Conservation (phyloP, 1,284 basidiomycete species). For the Pseudozyma pruni region DNA sequence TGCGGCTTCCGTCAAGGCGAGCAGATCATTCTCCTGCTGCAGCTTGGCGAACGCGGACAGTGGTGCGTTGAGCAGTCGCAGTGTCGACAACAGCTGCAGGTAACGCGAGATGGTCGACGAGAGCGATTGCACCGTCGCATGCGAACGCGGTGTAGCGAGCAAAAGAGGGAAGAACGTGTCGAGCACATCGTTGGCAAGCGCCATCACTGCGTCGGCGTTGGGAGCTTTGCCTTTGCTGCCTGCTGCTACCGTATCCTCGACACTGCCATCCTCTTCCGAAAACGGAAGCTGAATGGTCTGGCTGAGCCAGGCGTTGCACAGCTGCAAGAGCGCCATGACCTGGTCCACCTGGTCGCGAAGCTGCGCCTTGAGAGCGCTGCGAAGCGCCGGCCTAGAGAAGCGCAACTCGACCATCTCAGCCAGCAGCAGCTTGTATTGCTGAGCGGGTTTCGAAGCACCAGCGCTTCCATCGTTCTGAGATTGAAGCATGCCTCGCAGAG, state of each 20-base stretch:
- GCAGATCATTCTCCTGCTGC: slow-evolving; percentile 31
- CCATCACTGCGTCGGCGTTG: slow-evolving; percentile 22
- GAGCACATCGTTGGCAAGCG: slow-evolving; percentile 47
- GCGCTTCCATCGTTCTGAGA: slow-evolving; percentile 2
- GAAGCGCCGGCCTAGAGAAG: slow-evolving; percentile 34
- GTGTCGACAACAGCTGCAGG: slow-evolving; percentile 23
- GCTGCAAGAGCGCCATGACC: slow-evolving; percentile 40
- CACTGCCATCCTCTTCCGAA: slow-evolving; percentile 5
- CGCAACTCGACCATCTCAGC: slow-evolving; percentile 21
- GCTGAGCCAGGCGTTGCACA: slow-evolving; percentile 43
- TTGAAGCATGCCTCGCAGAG: slow-evolving; percentile 25
- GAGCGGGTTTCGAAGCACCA: slow-evolving; percentile 9
- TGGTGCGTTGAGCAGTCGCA: slow-evolving; percentile 41
- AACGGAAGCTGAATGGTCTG: slow-evolving; percentile 28
- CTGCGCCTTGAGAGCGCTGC: slow-evolving; percentile 34
- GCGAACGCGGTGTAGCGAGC: slow-evolving; percentile 36
- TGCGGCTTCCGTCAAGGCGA: slow-evolving; percentile 3
- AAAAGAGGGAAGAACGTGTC: slow-evolving; percentile 53
- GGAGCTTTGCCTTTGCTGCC: slow-evolving; percentile 15
- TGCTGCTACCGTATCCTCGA: background rate
- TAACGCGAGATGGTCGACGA: slow-evolving; percentile 38
- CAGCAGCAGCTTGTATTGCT: slow-evolving; percentile 16
- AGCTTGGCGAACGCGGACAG: slow-evolving; percentile 51
- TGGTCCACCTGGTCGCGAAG: slow-evolving; percentile 33
- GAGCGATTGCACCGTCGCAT: slow-evolving; percentile 29